Conservation (phyloP, 495 filamentous ascomycete species). For the Tuber borchii region DNA sequence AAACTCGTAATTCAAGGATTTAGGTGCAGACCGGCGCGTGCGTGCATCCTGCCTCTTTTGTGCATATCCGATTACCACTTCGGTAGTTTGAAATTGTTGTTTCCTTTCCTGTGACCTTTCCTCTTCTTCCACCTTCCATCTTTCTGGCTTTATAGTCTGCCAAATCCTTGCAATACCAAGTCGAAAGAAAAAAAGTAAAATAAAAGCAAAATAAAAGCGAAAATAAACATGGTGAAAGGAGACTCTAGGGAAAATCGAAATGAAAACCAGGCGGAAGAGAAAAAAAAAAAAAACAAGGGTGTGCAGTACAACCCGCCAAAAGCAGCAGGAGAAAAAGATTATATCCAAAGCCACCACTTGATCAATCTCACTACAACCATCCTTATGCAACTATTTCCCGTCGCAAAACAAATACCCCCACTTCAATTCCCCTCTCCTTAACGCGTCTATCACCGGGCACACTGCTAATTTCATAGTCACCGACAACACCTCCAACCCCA, state of each 20-base stretch:
- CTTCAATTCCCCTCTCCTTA: conserved; percentile 51
- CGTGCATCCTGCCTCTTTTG: neutral
- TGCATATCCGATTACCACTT: neutral
- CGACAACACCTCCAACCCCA: conserved; percentile 44
- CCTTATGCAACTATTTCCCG: conserved; percentile 16
- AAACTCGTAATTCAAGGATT: neutral
- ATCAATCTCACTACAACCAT: neutral
- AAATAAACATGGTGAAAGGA: neutral
- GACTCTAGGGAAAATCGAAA: conserved; percentile 1
- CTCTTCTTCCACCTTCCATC: neutral
- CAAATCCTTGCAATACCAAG: neutral
- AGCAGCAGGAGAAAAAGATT: neutral
- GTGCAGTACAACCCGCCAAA: neutral
- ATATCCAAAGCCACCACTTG: neutral
- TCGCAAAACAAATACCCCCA: conserved; percentile 59
- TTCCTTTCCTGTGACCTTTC: neutral
- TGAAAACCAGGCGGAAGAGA: neutral
- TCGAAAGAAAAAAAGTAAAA: neutral
- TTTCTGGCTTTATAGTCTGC: neutral
- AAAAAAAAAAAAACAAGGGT: neutral
- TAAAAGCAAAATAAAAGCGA: neutral
- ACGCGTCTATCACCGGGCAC: conserved; percentile 47
- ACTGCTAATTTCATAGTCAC: conserved; percentile 40
- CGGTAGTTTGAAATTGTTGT: neutral
- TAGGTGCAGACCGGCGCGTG: neutral